Evolutionary conservation across 139 green algal species (phyloP).

Genomic region (Ettlia oleoabundans): DNA sequence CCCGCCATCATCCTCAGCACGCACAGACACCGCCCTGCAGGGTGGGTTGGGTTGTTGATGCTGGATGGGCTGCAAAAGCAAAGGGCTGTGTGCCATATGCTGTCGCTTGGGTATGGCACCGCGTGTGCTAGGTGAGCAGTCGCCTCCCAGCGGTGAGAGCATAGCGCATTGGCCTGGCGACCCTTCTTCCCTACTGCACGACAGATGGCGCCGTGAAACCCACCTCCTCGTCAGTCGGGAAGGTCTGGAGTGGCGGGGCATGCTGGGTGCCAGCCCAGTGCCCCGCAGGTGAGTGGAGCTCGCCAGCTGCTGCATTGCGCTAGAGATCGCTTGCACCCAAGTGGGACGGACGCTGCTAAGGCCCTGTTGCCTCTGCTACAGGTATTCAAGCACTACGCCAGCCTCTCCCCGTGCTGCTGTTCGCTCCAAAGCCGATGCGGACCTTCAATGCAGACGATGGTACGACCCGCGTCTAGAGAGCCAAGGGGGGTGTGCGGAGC

Average conservation of each 20-base stretch:
- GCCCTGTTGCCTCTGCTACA: too few relatives aligned
- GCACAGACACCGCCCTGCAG: background rate
- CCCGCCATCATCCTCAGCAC: background rate
- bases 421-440: too few relatives aligned
- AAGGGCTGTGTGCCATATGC: background rate
- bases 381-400: too few relatives aligned
- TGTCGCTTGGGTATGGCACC: background rate
- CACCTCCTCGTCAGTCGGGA: background rate
- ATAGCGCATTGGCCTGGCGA: background rate
- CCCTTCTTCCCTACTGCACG: background rate
- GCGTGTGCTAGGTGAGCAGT: background rate
- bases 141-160: background rate
- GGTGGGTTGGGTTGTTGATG: too few relatives aligned
- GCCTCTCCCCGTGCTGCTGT: too few relatives aligned
- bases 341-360: background rate
- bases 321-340: background rate
- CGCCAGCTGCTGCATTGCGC: constrained; percentile 17
- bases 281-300: constrained; percentile 28
- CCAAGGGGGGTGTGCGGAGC: too few relatives aligned
- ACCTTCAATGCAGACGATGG: too few relatives aligned
- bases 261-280: background rate
- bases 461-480: too few relatives aligned
- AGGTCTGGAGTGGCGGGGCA: background rate
- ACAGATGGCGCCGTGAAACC: background rate
- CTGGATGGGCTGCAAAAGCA: background rate